Conservation (phyloP, 345 rosid species). For the Theobroma cacao region DNA sequence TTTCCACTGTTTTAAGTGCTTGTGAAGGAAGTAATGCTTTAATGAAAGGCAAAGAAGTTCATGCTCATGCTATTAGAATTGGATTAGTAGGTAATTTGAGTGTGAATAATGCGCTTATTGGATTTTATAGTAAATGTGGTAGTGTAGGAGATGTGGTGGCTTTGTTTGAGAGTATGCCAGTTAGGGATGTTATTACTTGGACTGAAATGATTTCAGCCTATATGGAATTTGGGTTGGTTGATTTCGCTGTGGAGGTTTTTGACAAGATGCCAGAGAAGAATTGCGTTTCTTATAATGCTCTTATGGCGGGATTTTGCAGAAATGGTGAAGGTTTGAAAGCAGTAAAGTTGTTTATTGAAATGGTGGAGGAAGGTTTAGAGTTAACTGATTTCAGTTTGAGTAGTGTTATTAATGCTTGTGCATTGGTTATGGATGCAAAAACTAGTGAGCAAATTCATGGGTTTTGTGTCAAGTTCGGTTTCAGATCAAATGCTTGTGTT, state of each 20-base stretch:
- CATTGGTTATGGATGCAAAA: slow-evolving; percentile 39
- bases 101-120: slow-evolving; percentile 62
- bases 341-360: slow-evolving; percentile 44
- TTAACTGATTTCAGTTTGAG: slow-evolving; percentile 65
- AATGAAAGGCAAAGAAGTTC: slow-evolving; percentile 59
- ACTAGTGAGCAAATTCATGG: slow-evolving; percentile 76
- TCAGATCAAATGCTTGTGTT: slow-evolving; percentile 47
- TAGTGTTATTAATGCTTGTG: slow-evolving; percentile 62
- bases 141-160: slow-evolving; percentile 38
- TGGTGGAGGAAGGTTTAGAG: slow-evolving; percentile 55
- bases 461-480: slow-evolving; percentile 63
- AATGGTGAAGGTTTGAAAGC: slow-evolving; percentile 53
- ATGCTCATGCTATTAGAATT: slow-evolving; percentile 53
- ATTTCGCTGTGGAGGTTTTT: slow-evolving; percentile 57
- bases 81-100: slow-evolving; percentile 59
- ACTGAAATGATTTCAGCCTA: slow-evolving; percentile 66
- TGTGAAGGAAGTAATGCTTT: slow-evolving; percentile 41
- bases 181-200: slow-evolving; percentile 59
- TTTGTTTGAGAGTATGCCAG: slow-evolving; percentile 49
- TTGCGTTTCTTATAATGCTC: slow-evolving; percentile 54
- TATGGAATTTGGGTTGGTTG: slow-evolving; percentile 64
- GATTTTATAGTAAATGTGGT: slow-evolving; percentile 57
- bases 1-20: slow-evolving; percentile 62
- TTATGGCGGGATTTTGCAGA: slow-evolving; percentile 66
- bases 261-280: slow-evolving; percentile 63